phyloP scores from a whole-genome alignment of 371 early-diverging fungal species.

The Rhizopus sp. region DNA sequence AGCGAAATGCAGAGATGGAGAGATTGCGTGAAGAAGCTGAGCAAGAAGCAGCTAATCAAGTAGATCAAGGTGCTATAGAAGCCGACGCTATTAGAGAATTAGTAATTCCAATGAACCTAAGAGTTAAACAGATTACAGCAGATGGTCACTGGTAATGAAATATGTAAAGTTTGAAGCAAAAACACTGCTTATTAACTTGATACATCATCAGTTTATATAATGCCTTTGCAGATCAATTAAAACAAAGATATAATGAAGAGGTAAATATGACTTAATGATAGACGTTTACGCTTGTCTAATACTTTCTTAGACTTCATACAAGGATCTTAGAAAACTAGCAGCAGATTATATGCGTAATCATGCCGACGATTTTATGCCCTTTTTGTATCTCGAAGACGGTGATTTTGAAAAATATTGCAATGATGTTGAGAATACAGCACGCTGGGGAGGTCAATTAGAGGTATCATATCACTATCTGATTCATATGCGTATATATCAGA shows the following conservation, averaged over 20 bases:
- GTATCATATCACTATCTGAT: slow-evolving; percentile 43
- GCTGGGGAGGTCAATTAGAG: slow-evolving; percentile 96
- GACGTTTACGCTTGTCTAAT: neutral
- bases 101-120: slow-evolving; percentile 44
- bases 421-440: slow-evolving; percentile 77
- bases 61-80: slow-evolving; percentile 78
- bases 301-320: slow-evolving; percentile 38
- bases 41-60: slow-evolving; percentile 74
- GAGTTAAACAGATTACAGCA: slow-evolving; percentile 61
- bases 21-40: slow-evolving; percentile 78
- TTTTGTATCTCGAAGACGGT: slow-evolving; percentile 81
- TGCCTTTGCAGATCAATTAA: slow-evolving; percentile 83
- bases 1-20: slow-evolving; percentile 74
- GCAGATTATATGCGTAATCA: slow-evolving; percentile 80
- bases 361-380: slow-evolving; percentile 88
- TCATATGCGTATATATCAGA: neutral
- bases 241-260: slow-evolving; percentile 47
- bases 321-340: slow-evolving; percentile 68
- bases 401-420: slow-evolving; percentile 79
- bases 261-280: slow-evolving; percentile 18
- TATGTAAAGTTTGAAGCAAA: neutral
- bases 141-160: slow-evolving; percentile 83
- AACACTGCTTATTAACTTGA: slow-evolving; percentile 6
- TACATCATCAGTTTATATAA: slow-evolving; percentile 75
- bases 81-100: slow-evolving; percentile 66